phyloP scores from a whole-genome alignment of 305 asterid genomes.

The Fraxinus nigra region DNA sequence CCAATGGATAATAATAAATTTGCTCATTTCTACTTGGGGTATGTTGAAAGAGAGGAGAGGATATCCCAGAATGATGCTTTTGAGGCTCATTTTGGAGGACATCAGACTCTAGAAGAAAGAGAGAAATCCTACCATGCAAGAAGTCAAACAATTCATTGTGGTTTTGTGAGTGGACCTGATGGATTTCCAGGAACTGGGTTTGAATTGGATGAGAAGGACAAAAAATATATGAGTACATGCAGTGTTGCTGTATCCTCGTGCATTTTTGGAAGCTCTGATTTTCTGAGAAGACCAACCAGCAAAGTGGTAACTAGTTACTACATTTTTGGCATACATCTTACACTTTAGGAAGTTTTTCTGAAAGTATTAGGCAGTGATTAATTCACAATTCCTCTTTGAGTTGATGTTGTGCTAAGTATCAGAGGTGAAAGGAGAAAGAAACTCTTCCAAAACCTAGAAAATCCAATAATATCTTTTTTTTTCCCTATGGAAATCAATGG shows the following conservation, averaged over 20 bases:
- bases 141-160: slow-evolving; percentile 77
- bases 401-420: neutral
- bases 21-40: slow-evolving; percentile 65
- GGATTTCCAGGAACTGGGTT: slow-evolving; percentile 68
- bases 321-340: neutral
- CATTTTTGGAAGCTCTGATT: slow-evolving; percentile 93
- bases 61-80: slow-evolving; percentile 25
- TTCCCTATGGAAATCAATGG: neutral
- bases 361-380: neutral
- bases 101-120: slow-evolving; percentile 71
- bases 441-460: neutral
- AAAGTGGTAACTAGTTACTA: slow-evolving; percentile 59
- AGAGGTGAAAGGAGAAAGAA: neutral
- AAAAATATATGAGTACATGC: slow-evolving; percentile 60
- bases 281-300: slow-evolving; percentile 83
- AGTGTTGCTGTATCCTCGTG: slow-evolving; percentile 78
- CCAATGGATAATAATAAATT: slow-evolving; percentile 65
- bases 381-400: neutral
- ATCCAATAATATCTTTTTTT: neutral
- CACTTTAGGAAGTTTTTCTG: slow-evolving; percentile 5
- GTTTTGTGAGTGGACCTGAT: slow-evolving; percentile 66
- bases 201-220: slow-evolving; percentile 74
- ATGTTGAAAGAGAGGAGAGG: slow-evolving; percentile 59
- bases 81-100: slow-evolving; percentile 81
- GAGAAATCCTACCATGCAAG: slow-evolving; percentile 69